Percentiles rank a stretch among this genome's conserved stretches.
These are phyloP conservation scores for Rhodotorula sp. DNA, from an alignment of 1,284 basidiomycete genomes.

Conservation along the genomic window DNA sequence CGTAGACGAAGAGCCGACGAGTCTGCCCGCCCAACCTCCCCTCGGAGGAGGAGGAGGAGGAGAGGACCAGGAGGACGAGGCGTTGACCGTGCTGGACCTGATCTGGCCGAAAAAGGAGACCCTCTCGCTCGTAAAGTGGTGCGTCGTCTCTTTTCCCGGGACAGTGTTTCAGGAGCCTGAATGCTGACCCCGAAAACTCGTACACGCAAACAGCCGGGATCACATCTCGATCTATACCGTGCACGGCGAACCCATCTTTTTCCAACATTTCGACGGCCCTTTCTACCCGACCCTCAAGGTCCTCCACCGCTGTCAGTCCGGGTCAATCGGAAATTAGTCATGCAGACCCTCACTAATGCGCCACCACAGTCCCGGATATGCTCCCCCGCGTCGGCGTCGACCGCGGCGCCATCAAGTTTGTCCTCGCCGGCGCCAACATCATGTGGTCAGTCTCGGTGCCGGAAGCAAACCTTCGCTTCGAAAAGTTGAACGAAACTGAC, in stretches of 20 bases:
- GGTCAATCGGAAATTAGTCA: no score
- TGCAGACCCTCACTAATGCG: no score
- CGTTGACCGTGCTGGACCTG: slow-evolving; percentile 69
- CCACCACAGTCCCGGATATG: slow-evolving; percentile 87
- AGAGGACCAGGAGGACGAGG: slow-evolving; percentile 47
- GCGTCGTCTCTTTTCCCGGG: slow-evolving; percentile 49
- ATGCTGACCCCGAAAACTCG: not conserved
- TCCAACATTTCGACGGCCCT: slow-evolving; percentile 95
- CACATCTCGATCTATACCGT: slow-evolving; percentile 90
- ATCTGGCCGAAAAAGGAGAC: slow-evolving; percentile 99
- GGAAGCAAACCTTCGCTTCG: not conserved
- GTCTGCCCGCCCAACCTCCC: slow-evolving; percentile 26
- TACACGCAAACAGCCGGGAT: slow-evolving; percentile 68
- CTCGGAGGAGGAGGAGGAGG: slow-evolving; percentile 8
- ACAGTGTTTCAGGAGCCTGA: not conserved
- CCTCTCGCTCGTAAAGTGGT: slow-evolving; percentile 92
- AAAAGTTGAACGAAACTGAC: not conserved
- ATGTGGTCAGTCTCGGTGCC: slow-evolving; percentile 50
- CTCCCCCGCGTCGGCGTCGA: slow-evolving; percentile 87
- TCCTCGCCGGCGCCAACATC: slow-evolving; percentile 65
- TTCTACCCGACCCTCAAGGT: slow-evolving; percentile 83
- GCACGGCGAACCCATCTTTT: slow-evolving; percentile 82
- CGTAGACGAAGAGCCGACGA: slow-evolving; percentile 29
- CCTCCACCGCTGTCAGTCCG: slow-evolving; percentile 95
- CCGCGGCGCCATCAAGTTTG: slow-evolving; percentile 95